Base-by-base conservation (phyloP, 2,329 filamentous ascomycete genomes). In the Apiospora saccharicola region DNA sequence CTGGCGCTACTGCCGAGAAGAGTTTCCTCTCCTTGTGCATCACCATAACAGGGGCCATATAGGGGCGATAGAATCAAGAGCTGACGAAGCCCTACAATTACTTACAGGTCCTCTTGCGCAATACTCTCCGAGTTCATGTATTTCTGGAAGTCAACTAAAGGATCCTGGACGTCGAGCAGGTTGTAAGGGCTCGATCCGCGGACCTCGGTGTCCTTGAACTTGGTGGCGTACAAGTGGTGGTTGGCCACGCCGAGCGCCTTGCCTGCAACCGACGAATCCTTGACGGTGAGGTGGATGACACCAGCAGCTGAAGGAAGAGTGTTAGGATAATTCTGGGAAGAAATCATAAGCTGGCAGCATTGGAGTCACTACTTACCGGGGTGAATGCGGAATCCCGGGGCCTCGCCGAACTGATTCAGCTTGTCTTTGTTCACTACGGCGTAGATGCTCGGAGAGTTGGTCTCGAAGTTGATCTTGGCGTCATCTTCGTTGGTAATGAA, bases 71-170 rank as follows among this genome's bases (percentile, higher is more conserved):
- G 37, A 41, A 10, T 7, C 37, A 41, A 41, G 37, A 41, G 37
- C 7, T 13, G 19, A n/a, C 12, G 10, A 22, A 19, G 8, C 30
- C n/a, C 26, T 34, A n/a, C 19, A n/a, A 10, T 12, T 14, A 37
- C 57, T 41, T 64, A 64, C 57, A 37, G 34, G 30, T 64, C 57
- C n/a, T 64, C 57, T 12, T 41, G 30, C 3, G 41, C 57, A 13
- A 64, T 19, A 13, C 8, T 41, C 57, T 64, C 57, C 16, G 10
- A 41, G 30, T 64, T 19, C 2, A 13, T 8, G 19, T 41, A 64
- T 19, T 64, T 64, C 8, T 19, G 6, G n/a, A 86, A 86, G 68
- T 85, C 80, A 10, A 86, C 79, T 4, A 84, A 74, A 3, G 84
- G 84, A 70, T 83, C 78, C 3, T 78, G 71, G 4, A 79, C 77